Evolutionary conservation across 1,284 basidiomycete genomes (phyloP), one percentile per base, ranked within the genome.

Genomic region (Tremellales sp.): DNA sequence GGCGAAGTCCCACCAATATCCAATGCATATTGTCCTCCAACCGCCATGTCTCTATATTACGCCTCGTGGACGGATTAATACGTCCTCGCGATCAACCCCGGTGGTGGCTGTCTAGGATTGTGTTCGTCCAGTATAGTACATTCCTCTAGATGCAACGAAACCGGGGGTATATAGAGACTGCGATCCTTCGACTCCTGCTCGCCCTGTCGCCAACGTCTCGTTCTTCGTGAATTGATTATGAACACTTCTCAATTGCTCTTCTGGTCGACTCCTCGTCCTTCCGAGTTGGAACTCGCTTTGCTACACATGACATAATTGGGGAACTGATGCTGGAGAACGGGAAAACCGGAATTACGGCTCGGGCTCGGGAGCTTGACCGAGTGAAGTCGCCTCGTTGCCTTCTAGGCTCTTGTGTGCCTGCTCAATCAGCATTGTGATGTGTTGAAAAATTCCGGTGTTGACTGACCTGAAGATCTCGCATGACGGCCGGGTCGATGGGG

Each of bases 391-490:
- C n/a, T n/a, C n/a, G n/a, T n/a, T n/a, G n/a, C n/a, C n/a, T 45
- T 63, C 58, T 19, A 64, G 56, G 37, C 58, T 60, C 19, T 52
- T 46, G 49, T 62, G 62, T 15, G 51, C 51, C 53, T 58, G 48
- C 13, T 24, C 25, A 21, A 29, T 24, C 12, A 42, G 49, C 40
- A 42, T 33, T 12, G 13, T 10, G 21, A 22, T 8, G 23, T 13
- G 5, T 21, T 13, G 1, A 17, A n/a, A 1, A 17, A 40, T 15
- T n/a, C n/a, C n/a, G n/a, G n/a, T n/a, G n/a, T n/a, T 6, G 39
- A 89, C 79, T 75, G 84, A 90, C 73, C 84, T 92, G 87, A 45
- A 94, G 78, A 76, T 93, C 90, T 36, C 85, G 84, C 63, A 92
- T 77, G 27, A 93, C 90, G 31, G 83, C 82, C 1, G 90, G 89